Conservation (phyloP, 2,329 filamentous ascomycete genomes). For the Didymellaceae sp. region DNA sequence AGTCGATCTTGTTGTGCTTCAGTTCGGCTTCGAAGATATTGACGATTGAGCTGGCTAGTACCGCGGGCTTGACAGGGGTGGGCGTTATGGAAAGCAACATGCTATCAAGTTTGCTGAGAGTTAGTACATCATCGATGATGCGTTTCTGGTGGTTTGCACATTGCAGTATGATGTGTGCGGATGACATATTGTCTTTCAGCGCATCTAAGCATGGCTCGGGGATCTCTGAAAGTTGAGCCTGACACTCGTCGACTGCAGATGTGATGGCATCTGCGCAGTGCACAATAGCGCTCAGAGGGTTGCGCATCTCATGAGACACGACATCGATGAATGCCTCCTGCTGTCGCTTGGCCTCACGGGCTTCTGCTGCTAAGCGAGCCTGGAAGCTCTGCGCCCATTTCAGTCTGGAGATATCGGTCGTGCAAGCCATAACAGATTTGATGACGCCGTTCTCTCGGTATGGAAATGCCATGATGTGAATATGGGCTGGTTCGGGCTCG, state of each 20-base stretch:
- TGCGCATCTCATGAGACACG: constrained; percentile 55
- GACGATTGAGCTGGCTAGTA: constrained; percentile 46
- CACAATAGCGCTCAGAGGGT: constrained; percentile 53
- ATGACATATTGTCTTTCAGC: constrained; percentile 41
- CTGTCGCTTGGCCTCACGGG: constrained; percentile 48
- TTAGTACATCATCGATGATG: constrained; percentile 57
- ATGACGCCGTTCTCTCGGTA: constrained; percentile 40
- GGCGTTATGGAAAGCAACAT: constrained; percentile 53
- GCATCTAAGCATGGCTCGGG: constrained; percentile 33
- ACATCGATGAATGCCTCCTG: constrained; percentile 51
- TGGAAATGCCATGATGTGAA: constrained; percentile 45
- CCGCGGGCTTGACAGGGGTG: constrained; percentile 46
- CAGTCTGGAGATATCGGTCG: constrained; percentile 49
- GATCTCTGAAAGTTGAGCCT: constrained; percentile 27
- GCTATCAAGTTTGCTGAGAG: constrained; percentile 54
- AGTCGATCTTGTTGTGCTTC: constrained; percentile 41
- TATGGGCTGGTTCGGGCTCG: constrained; percentile 38
- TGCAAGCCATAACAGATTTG: constrained; percentile 47
- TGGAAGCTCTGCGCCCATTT: constrained; percentile 51
- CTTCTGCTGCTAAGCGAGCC: constrained; percentile 46
- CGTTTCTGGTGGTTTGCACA: constrained; percentile 57
- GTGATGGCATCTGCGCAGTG: constrained; percentile 54
- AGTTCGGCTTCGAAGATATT: constrained; percentile 50
- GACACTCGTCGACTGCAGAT: constrained; percentile 42
- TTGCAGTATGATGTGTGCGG: constrained; percentile 53